Percentiles rank a stretch among this genome's conserved stretches.
phyloP scores from a whole-genome alignment of 1,284 basidiomycete species.

The Pseudozyma sp. region DNA sequence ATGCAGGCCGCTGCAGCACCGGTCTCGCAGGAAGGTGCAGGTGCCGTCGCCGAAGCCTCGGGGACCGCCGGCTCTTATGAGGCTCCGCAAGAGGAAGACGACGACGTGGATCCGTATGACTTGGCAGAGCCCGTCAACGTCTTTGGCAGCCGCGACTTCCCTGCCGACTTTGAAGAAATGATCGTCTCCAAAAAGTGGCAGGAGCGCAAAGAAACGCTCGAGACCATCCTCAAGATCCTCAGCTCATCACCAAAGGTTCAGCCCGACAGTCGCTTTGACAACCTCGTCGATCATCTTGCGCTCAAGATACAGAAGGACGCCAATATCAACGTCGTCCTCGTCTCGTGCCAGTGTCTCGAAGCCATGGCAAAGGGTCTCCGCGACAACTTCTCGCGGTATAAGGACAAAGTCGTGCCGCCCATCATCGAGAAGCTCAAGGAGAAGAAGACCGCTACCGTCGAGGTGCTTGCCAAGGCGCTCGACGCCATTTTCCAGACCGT shows the following conservation, averaged over 20 bases:
- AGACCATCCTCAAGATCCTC: slow-evolving; percentile 82
- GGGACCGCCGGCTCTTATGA: slow-evolving; percentile 21
- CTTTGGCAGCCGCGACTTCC: slow-evolving; percentile 76
- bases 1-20: slow-evolving; percentile 40
- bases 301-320: slow-evolving; percentile 87
- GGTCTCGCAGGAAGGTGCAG: slow-evolving; percentile 7
- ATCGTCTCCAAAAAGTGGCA: slow-evolving; percentile 97
- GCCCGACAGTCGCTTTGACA: slow-evolving; percentile 76
- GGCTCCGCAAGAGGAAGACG: slow-evolving; percentile 43
- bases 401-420: slow-evolving; percentile 79
- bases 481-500: slow-evolving; percentile 88
- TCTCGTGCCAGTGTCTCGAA: slow-evolving; percentile 86
- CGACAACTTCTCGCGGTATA: slow-evolving; percentile 79
- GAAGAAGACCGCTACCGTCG: slow-evolving; percentile 88
- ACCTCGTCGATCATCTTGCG: slow-evolving; percentile 81
- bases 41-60: slow-evolving; percentile 14
- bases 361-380: slow-evolving; percentile 83
- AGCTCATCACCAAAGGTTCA: slow-evolving; percentile 81
- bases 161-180: slow-evolving; percentile 70
- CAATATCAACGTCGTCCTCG: slow-evolving; percentile 94
- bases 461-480: slow-evolving; percentile 85
- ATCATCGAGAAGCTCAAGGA: slow-evolving; percentile 95
- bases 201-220: slow-evolving; percentile 86
- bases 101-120: slow-evolving; percentile 79
- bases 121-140: slow-evolving; percentile 86